Evolutionary conservation across 192 early-diverging fungal genomes (phyloP), one percentile per base, ranked within the genome.

Genomic region (Cladochytrium replicatum): DNA sequence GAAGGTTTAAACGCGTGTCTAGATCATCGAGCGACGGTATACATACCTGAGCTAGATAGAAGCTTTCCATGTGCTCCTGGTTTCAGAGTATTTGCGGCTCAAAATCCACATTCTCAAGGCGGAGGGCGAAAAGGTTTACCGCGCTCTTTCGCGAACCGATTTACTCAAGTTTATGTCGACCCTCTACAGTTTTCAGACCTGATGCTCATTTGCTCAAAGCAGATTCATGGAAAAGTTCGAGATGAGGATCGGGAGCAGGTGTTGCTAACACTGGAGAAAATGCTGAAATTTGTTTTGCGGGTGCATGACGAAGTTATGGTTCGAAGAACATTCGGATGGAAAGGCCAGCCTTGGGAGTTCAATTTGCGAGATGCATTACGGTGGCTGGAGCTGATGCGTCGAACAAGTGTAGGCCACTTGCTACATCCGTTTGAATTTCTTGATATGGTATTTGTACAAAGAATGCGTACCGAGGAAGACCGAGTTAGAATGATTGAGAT

Each of bases 1-100:
- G 96, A 99, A 75, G 95, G 95, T 56, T 78, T 99, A 50, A 99
- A 99, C 64, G 88, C 96, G 22, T 97, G 93, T 63, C 73, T 99
- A 19, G 96, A 99, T 72, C 93, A 99, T 60, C 86, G 96, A 52
- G 91, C 85, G 19, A 68, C 88, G 6, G 92, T 94, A 2, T 99
- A 93, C 60, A 88, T 99, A 22, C 87, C 93, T 7, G 96, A 99
- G 66, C 79, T 99, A 27, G 91, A 96, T 48, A 70, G 82, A 31
- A 75, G 83, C 40, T 97, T 99, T 52, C 59, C 71, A 9, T 83
- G 89, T 38, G 67, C 82, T 31, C 68, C 68, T 1, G 83, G 82
- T 21, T 99, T 97, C 72, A 63, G 90, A 19, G 85, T 99, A 0
- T 94, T 99, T 71, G 96, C 85, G 32, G 93, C 93, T 0, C 96